These are phyloP conservation scores for Arabidopsis lyrata DNA, from an alignment of 441 rosid species.

Conservation along the genomic window DNA sequence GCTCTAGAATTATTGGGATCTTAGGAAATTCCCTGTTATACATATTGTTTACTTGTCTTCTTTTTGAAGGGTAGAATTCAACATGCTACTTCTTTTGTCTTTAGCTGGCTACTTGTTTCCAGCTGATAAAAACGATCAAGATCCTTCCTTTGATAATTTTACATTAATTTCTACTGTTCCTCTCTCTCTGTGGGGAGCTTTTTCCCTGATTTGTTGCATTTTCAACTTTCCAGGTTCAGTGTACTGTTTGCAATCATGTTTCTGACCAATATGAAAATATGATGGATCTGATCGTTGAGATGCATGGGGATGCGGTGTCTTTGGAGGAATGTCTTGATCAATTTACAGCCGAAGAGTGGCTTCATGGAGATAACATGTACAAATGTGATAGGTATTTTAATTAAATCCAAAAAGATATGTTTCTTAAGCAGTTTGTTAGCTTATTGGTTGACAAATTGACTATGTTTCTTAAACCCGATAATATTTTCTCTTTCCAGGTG, in stretches of 20 bases:
- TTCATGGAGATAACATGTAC: constrained; percentile 97
- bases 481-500: constrained; percentile 51
- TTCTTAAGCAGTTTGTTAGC: neutral
- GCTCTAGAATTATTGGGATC: neutral
- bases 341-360: constrained; percentile 85
- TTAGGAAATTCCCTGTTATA: neutral
- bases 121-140: constrained; percentile 9
- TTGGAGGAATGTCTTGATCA: constrained; percentile 96
- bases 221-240: constrained; percentile 65
- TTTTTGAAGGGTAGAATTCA: neutral
- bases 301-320: constrained; percentile 88
- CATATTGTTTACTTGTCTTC: neutral
- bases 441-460: constrained; percentile 2
- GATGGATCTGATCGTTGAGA: constrained; percentile 98
- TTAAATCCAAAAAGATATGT: constrained; percentile 10
- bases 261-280: constrained; percentile 92
- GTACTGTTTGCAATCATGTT: constrained; percentile 71
- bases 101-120: constrained; percentile 23
- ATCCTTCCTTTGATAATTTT: constrained; percentile 5
- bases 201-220: constrained; percentile 12
- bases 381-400: constrained; percentile 86
- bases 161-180: neutral
- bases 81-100: constrained; percentile 2
- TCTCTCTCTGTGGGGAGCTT: neutral
- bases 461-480: constrained; percentile 29